Evolutionary conservation across 331 rosid genomes (phyloP), one percentile per base, ranked within the genome.

Genomic region (Malus hybrid): DNA sequence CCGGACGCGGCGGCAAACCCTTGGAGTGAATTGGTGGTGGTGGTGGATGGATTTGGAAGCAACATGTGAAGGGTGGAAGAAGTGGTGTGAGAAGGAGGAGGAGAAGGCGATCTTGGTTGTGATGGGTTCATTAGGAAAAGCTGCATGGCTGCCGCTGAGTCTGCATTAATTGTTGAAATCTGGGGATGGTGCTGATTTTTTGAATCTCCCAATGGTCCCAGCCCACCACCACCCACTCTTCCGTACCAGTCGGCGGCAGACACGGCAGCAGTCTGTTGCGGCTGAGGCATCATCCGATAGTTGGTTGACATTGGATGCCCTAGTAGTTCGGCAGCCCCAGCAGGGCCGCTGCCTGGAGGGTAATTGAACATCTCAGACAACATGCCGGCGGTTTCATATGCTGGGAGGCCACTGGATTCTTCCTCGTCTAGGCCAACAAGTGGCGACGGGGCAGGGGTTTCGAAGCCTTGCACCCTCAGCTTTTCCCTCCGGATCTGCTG

Each of bases 61-160:
- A 93, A 76, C 98, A 91, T 93, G 85, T 93, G 97, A 64, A 94
- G 93, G 15, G 96, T 92, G 9, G 89, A 80, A 70, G 93, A 70
- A 28, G 83, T 13, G 5, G 83, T 33, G 11, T 87, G 82, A 27
- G 57, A 6, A 12, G 16, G 64, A 14, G 96, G 80, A 4, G 97
- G 89, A 3, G 98, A 88, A 36, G 95, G 88, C 27, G 92, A 89
- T 62, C 89, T 86, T 6, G 89, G 85, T 6, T 84, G 93, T 29
- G 69, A 31, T 65, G 99, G 99, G 62, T 92, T 92, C 97, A 89
- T 92, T 5, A 92, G 82, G 73, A 92, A 95, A 69, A 92, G 96
- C 62, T 95, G 99, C 99, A 95, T 95, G 91, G 99, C 99, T 9
- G 97, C 93, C 2, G 97, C 99, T n/a, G 99, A 87, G 56, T 90